phyloP scores from a whole-genome alignment of 2,329 filamentous ascomycete genomes.

The Tolypocladium paradoxum region DNA sequence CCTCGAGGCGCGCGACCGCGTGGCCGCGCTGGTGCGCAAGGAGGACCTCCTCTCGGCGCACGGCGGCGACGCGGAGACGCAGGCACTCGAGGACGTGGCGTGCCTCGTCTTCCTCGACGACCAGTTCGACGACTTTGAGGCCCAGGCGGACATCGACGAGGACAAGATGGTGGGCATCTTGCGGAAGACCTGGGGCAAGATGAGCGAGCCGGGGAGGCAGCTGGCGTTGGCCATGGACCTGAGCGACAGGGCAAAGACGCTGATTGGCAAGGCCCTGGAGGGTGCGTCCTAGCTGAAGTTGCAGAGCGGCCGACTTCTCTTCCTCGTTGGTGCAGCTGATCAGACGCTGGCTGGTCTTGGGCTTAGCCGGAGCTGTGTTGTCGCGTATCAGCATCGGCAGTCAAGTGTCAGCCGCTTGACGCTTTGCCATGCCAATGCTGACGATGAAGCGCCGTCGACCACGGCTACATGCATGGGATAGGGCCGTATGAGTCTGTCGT shows the following conservation, averaged over 20 bases:
- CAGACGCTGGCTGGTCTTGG: too few relatives aligned
- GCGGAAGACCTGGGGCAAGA: slow-evolving; percentile 67
- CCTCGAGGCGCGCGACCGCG: slow-evolving; percentile 43
- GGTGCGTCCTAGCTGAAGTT: background rate
- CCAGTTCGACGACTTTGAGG: slow-evolving; percentile 73
- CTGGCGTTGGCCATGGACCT: slow-evolving; percentile 57
- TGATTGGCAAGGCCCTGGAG: slow-evolving; percentile 53
- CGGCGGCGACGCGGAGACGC: slow-evolving; percentile 47
- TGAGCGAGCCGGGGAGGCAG: slow-evolving; percentile 51
- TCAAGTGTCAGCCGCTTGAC: too few relatives aligned
- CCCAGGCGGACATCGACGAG: slow-evolving; percentile 54
- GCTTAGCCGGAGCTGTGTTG: too few relatives aligned
- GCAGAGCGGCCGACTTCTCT: too few relatives aligned
- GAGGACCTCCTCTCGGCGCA: slow-evolving; percentile 44
- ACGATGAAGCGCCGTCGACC: too few relatives aligned
- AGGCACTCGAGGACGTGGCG: slow-evolving; percentile 74
- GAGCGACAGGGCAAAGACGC: slow-evolving; percentile 47
- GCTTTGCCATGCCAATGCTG: too few relatives aligned
- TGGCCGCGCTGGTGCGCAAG: slow-evolving; percentile 67
- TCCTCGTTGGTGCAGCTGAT: too few relatives aligned
- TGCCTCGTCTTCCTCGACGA: slow-evolving; percentile 83
- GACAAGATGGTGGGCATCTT: slow-evolving; percentile 65
- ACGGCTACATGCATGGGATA: too few relatives aligned
- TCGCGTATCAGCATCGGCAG: too few relatives aligned
- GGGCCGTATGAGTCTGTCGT: too few relatives aligned